phyloP scores from a whole-genome alignment of 352 stramenopile species.

The Phytophthora sansomeana region DNA sequence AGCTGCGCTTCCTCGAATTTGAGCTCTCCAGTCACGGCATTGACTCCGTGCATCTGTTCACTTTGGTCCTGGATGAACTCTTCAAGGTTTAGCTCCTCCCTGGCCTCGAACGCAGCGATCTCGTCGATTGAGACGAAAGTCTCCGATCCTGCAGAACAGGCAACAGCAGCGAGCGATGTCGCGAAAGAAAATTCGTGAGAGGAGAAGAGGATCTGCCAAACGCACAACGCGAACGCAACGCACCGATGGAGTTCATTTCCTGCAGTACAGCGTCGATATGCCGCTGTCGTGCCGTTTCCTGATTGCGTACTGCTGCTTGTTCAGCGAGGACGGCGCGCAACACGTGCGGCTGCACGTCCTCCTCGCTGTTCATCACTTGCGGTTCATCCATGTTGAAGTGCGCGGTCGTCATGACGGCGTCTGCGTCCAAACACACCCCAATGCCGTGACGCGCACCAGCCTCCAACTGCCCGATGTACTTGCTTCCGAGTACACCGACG shows the following conservation, averaged over 20 bases:
- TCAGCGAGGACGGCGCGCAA: constrained; percentile 52
- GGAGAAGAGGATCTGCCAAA: constrained; percentile 12
- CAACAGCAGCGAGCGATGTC: constrained; percentile 9
- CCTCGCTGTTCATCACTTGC: not conserved
- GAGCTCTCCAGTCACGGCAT: constrained; percentile 35
- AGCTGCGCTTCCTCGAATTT: constrained; percentile 58
- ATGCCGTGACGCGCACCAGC: constrained; percentile 47
- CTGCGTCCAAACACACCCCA: constrained; percentile 45
- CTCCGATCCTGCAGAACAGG: constrained; percentile 24
- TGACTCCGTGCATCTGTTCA: constrained; percentile 30
- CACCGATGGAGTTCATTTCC: constrained; percentile 42
- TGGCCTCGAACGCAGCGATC: constrained; percentile 40
- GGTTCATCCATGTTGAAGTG: constrained; percentile 45
- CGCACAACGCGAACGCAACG: constrained; percentile 15
- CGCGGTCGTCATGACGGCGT: constrained; percentile 31
- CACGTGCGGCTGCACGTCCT: constrained; percentile 32
- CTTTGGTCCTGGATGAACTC: constrained; percentile 42
- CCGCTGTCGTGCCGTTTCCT: constrained; percentile 47
- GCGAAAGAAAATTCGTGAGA: constrained; percentile 25
- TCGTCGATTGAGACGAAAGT: constrained; percentile 34
- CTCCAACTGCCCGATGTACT: constrained; percentile 55
- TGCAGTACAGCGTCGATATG: constrained; percentile 45
- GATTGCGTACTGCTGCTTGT: constrained; percentile 36
- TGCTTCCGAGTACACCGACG: constrained; percentile 48
- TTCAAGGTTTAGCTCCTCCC: constrained; percentile 36